Evolutionary conservation across 768 basidiomycete species (phyloP), one percentile per base, ranked within the genome.

Genomic region (Leccinum broughii): DNA sequence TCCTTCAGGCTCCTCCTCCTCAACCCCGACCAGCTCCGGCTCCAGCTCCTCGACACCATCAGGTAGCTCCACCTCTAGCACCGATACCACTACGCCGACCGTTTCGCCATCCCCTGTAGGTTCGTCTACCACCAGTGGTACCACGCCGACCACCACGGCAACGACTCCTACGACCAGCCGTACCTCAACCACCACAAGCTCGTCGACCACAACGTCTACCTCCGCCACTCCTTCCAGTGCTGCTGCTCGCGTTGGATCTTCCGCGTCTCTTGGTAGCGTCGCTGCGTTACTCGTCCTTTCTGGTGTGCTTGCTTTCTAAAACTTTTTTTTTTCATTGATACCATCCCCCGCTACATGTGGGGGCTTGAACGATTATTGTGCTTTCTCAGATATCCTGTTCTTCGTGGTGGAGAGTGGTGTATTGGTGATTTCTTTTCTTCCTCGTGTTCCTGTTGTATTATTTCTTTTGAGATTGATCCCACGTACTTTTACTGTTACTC

Each of bases 101-200:
- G 26, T 6, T 60, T 51, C 41, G n/a, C 41, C 41, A n/a, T 41
- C 62, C 51, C 14, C 56, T 39, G 2, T 14, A 56, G 54, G 15
- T 39, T 34, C 59, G 41, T 9, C n/a, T 4, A 41, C 61, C 22
- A 5, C 28, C 14, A 48, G 56, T 13, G 66, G 39, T 39, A 75
- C 7, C 75, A 71, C 83, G 48, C 72, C 78, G 1, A 72, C 66
- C 30, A 63, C 78, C 37, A 65, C 79, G 17, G 10, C 53, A 7
- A 66, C 69, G 9, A 75, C 81, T 0, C 75, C 80, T 10, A 73
- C 77, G 49, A 71, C 67, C 3, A 63, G 74, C 15, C 69, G 70
- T 5, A 14, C 24, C 13, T 22, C 39, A 3, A 32, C 51, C 2
- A 46, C 54, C 8, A 28, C 56, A 6, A 58, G 11, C 8, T 24